A percentile compares a stretch with the other conserved stretches of the same genome.
phyloP scores from a whole-genome alignment of 768 basidiomycete genomes.

The Termitomyces heimii region DNA sequence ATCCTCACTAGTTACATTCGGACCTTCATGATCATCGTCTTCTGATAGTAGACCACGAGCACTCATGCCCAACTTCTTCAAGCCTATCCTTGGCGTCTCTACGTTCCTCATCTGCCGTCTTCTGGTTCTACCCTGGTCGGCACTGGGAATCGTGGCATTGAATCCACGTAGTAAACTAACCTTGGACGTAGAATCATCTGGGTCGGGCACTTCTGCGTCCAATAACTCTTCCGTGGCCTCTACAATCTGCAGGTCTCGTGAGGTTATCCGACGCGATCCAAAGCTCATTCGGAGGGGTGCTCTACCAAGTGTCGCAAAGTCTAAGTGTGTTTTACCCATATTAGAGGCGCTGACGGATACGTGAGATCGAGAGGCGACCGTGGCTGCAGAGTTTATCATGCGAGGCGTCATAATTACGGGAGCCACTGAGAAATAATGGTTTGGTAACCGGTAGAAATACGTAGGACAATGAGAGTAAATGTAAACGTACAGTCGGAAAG shows the following conservation, averaged over 20 bases:
- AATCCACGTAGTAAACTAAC: slow-evolving; percentile 88
- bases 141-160: slow-evolving; percentile 90
- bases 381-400: slow-evolving; percentile 68
- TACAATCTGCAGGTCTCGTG: slow-evolving; percentile 77
- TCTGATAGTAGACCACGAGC: slow-evolving; percentile 69
- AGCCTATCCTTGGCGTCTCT: slow-evolving; percentile 66
- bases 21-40: slow-evolving; percentile 48
- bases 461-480: slow-evolving; percentile 1
- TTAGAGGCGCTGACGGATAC: slow-evolving; percentile 25
- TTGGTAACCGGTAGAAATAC: background rate
- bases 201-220: slow-evolving; percentile 65
- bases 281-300: slow-evolving; percentile 68
- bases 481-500: slow-evolving; percentile 63
- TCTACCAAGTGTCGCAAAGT: slow-evolving; percentile 77
- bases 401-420: slow-evolving; percentile 88
- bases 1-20: slow-evolving; percentile 69
- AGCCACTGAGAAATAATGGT: slow-evolving; percentile 48
- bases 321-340: slow-evolving; percentile 38
- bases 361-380: slow-evolving; percentile 50
- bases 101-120: slow-evolving; percentile 77
- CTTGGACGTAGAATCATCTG: slow-evolving; percentile 60
- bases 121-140: slow-evolving; percentile 71
- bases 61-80: slow-evolving; percentile 75
- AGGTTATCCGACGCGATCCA: slow-evolving; percentile 64
- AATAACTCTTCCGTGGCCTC: slow-evolving; percentile 80